phyloP scores from a whole-genome alignment of 768 basidiomycete species.

The Russula ochroleuca region DNA sequence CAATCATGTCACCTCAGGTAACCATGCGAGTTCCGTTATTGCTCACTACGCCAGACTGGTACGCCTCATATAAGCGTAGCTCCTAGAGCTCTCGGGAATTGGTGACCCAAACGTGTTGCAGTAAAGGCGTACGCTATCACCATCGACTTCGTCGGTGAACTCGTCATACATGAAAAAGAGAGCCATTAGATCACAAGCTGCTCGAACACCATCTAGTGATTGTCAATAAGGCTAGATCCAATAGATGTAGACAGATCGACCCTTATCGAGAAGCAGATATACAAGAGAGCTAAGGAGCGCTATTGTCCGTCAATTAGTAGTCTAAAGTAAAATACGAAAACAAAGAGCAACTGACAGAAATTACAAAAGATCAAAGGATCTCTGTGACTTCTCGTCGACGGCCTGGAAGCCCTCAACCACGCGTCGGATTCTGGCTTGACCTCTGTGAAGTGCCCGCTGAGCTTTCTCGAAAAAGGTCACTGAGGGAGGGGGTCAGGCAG shows the following conservation, averaged over 20 bases:
- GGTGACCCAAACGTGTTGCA: conserved; percentile 19
- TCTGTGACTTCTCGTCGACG: conserved; percentile 37
- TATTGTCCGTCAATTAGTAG: neutral
- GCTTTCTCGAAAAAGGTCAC: conserved; percentile 44
- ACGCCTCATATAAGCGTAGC: conserved; percentile 1
- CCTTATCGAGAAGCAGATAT: conserved; percentile 9
- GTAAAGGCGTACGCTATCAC: conserved; percentile 9
- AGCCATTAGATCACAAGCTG: conserved; percentile 12
- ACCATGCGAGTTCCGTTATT: neutral
- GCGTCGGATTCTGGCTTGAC: conserved; percentile 36
- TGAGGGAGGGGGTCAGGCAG: conserved; percentile 40
- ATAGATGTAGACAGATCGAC: neutral
- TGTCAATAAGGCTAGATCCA: neutral
- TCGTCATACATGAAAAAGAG: conserved; percentile 13
- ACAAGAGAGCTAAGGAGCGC: conserved; percentile 14
- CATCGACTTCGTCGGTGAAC: conserved; percentile 14
- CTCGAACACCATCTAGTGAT: neutral
- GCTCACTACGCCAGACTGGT: neutral
- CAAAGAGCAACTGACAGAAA: conserved; percentile 26
- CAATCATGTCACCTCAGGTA: conserved; percentile 24
- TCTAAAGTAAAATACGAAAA: neutral
- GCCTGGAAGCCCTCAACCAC: conserved; percentile 40
- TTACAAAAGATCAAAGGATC: conserved; percentile 41
- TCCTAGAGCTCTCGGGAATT: conserved; percentile 28
- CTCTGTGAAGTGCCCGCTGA: conserved; percentile 39